These are phyloP conservation scores for Solanum phureja DNA, from an alignment of 257 asterid genomes.

Conservation along the genomic window DNA sequence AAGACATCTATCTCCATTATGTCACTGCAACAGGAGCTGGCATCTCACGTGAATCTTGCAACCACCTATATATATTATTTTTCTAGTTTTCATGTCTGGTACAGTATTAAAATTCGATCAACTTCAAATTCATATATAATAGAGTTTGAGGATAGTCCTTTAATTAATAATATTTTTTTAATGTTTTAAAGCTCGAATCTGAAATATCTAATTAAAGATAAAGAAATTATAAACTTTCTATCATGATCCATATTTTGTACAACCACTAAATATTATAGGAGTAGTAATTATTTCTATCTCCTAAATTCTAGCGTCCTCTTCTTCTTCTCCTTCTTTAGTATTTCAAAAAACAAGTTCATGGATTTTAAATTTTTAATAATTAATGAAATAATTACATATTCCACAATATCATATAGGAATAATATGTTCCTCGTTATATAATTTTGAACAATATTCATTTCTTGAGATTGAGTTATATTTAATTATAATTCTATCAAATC, in stretches of 20 bases:
- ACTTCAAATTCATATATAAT: background rate
- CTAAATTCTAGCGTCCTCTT: background rate
- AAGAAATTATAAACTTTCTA: too few species aligned
- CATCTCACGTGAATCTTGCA: conserved; percentile 31
- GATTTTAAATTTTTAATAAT: background rate
- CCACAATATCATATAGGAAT: background rate
- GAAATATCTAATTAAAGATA: fast-evolving
- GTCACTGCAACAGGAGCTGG: conserved; percentile 20
- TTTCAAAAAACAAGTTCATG: background rate
- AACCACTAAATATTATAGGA: too few species aligned
- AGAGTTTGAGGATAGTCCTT: background rate
- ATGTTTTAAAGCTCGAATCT: too few species aligned
- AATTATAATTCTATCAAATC: background rate
- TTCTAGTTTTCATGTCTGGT: background rate
- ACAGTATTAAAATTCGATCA: fast-evolving
- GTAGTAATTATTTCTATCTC: background rate
- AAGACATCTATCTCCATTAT: conserved; percentile 36
- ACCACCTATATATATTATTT: background rate
- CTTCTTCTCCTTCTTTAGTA: background rate
- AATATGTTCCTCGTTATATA: background rate
- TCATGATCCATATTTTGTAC: background rate
- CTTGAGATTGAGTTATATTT: background rate
- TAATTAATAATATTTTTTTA: too few species aligned
- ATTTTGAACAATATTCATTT: too few species aligned
- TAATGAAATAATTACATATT: background rate